A percentile compares a stretch with the other conserved stretches of the same genome.
Conservation (phyloP, 2,329 filamentous ascomycete genomes). For the Clarireedia homoeocarpa region DNA sequence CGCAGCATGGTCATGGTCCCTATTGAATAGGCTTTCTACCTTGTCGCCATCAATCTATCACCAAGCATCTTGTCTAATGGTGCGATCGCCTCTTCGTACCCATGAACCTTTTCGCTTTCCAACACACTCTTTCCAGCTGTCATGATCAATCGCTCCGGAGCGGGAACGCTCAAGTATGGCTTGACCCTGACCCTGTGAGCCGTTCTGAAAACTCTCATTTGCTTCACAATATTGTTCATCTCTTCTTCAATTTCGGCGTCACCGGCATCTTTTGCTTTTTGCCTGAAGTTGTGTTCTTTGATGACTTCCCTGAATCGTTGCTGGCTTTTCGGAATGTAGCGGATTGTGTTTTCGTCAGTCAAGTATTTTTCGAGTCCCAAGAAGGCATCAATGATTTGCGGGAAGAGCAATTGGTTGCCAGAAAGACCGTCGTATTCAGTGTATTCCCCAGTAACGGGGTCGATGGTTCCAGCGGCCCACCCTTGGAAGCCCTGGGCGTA, state of each 20-base stretch:
- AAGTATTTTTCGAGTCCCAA: slow-evolving; percentile 30
- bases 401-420: slow-evolving; percentile 31
- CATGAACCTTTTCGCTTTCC: slow-evolving; percentile 6
- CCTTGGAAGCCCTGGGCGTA: slow-evolving; percentile 31
- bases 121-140: slow-evolving; percentile 28
- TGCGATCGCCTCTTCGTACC: slow-evolving; percentile 1
- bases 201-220: slow-evolving; percentile 29
- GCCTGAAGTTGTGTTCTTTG: slow-evolving; percentile 2
- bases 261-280: slow-evolving; percentile 6
- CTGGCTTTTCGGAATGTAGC: slow-evolving; percentile 4
- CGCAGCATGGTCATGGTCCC: neutral
- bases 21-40: neutral
- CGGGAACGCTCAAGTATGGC: slow-evolving; percentile 26
- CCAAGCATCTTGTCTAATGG: slow-evolving; percentile 2
- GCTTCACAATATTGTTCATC: slow-evolving; percentile 28
- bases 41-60: slow-evolving; percentile 5
- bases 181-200: slow-evolving; percentile 27
- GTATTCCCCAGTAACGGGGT: slow-evolving; percentile 19
- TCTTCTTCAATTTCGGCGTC: slow-evolving; percentile 22
- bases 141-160: slow-evolving; percentile 31
- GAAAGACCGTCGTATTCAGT: slow-evolving; percentile 31
- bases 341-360: slow-evolving; percentile 11
- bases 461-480: slow-evolving; percentile 29
- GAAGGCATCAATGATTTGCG: slow-evolving; percentile 32
- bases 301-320: slow-evolving; percentile 2